Base-by-base conservation (phyloP, 208 protist species). In the Crithidia acanthocephali region DNA sequence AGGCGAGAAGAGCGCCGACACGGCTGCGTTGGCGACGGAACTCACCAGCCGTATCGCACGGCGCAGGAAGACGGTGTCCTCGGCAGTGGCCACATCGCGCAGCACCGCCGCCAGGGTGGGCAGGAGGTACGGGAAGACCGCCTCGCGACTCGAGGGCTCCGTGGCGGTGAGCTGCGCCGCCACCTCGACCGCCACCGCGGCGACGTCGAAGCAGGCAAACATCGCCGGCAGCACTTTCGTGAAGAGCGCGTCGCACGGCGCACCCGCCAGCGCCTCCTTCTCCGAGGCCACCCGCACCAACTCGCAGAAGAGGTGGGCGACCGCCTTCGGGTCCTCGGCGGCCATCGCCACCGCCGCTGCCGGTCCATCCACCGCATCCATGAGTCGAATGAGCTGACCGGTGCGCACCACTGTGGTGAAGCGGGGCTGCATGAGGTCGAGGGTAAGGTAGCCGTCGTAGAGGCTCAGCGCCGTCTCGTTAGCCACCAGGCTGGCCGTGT, bases 351-450 rank as follows among this genome's bases (percentile, higher is more conserved):
- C 77, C 20, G 70, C 68, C 15, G 57, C 55, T 18, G 72, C 72
- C 28, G 76, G 63, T 8, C 59, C 72, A 33, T 80, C 62, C 62
- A 83, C 70, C 61, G 60, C 61, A 40, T 88, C 87, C 45, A 85
- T 60, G 61, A 96, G 70, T n/a, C 87, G 85, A 23, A 96, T 52
- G 2, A 93, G 77, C 74, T 96, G 92, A 1, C 80, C 88, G 0
- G 87, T 93, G 55, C 92, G 89, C 37, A 95, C 87, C 68, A 75
- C 65, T 4, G 64, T 60, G 18, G 83, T 71, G 62, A 96, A 32
- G 5, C 82, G 76, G 1, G 91, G 72, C 2, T 72, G 52, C 45
- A 95, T 74, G n/a, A 68, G 45, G 10, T 79, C 64, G 1, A 96
- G 67, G 0, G 87, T 59, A 47, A 87, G 88, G 62, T 86, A 85